Evolutionary conservation across 192 early-diverging fungal genomes (phyloP).

Genomic region (Lobosporangium transversale): DNA sequence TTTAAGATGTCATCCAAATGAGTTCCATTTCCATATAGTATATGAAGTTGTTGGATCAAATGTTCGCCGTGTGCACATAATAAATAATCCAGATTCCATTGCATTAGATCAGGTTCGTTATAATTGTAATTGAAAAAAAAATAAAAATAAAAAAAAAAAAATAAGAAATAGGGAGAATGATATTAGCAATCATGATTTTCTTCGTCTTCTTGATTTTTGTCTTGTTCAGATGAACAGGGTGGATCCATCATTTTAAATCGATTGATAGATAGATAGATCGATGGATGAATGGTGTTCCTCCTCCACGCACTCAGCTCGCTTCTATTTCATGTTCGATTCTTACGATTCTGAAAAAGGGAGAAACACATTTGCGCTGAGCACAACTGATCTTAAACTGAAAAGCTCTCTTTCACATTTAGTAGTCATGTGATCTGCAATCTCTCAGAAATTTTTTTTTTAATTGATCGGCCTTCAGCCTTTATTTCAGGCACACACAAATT

Average conservation of each 20-base stretch:
- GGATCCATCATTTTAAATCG: not conserved
- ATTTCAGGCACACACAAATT: too few species aligned
- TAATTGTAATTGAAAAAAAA: slow-evolving; percentile 8
- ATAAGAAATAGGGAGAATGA: not conserved
- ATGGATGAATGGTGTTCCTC: slow-evolving; percentile 33
- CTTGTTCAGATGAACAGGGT: too few species aligned
- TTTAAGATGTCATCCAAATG: not conserved
- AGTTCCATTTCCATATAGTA: not conserved
- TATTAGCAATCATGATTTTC: slow-evolving; percentile 1
- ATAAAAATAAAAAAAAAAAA: slow-evolving; percentile 1
- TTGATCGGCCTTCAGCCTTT: too few species aligned
- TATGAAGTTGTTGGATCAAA: slow-evolving; percentile 24
- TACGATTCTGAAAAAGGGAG: slow-evolving; percentile 34
- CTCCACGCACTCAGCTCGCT: not conserved
- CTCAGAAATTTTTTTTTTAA: too few species aligned
- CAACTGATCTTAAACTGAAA: not conserved
- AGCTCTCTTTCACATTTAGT: not conserved
- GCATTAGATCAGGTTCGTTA: not conserved
- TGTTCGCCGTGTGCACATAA: slow-evolving; percentile 6
- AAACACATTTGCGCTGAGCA: slow-evolving; percentile 1
- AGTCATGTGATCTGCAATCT: too few species aligned
- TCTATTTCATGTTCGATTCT: slow-evolving; percentile 2
- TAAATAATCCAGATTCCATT: too few species aligned
- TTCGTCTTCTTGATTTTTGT: too few species aligned
- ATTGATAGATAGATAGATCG: slow-evolving; percentile 29